Evolutionary conservation across 352 stramenopile genomes (phyloP).

Genomic region (Plasmopara viticola): DNA sequence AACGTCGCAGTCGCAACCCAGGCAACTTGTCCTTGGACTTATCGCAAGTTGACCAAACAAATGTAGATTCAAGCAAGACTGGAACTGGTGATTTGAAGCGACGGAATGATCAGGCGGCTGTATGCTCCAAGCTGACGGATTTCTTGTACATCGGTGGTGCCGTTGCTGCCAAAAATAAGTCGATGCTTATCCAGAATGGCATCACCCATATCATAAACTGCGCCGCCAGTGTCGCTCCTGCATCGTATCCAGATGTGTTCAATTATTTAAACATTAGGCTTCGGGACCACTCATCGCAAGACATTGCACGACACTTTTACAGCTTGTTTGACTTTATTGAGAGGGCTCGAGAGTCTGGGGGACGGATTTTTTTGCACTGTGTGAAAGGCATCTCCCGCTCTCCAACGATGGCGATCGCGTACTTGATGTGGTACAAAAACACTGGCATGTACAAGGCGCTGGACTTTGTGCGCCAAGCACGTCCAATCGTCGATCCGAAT

Average conservation of each 20-base stretch:
- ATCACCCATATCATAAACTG: slow-evolving; percentile 91
- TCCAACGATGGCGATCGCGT: slow-evolving; percentile 83
- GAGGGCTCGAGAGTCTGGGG: slow-evolving; percentile 48
- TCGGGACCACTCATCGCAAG: slow-evolving; percentile 83
- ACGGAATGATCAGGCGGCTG: slow-evolving; percentile 49
- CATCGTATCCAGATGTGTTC: slow-evolving; percentile 74
- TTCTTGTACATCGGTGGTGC: slow-evolving; percentile 86
- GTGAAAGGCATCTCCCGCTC: slow-evolving; percentile 86
- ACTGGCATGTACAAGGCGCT: slow-evolving; percentile 77
- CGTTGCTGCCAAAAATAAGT: slow-evolving; percentile 70
- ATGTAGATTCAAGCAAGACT: slow-evolving; percentile 19
- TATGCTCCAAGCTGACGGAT: slow-evolving; percentile 78
- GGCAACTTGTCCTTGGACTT: slow-evolving; percentile 79
- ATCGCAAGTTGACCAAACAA: slow-evolving; percentile 56
- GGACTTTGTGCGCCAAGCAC: slow-evolving; percentile 66
- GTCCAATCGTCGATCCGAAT: slow-evolving; percentile 79
- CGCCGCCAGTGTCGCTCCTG: slow-evolving; percentile 64
- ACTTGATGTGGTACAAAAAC: slow-evolving; percentile 85
- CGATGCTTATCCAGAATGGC: slow-evolving; percentile 50
- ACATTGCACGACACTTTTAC: slow-evolving; percentile 84
- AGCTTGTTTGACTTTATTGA: slow-evolving; percentile 88
- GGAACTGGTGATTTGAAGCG: slow-evolving; percentile 20
- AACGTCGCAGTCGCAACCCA: slow-evolving; percentile 62
- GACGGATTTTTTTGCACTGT: slow-evolving; percentile 83
- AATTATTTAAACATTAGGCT: slow-evolving; percentile 83